Evolutionary conservation across 169 alveolate genomes (phyloP), one percentile per base, ranked within the genome.

Genomic region (Eimeria zaria): DNA sequence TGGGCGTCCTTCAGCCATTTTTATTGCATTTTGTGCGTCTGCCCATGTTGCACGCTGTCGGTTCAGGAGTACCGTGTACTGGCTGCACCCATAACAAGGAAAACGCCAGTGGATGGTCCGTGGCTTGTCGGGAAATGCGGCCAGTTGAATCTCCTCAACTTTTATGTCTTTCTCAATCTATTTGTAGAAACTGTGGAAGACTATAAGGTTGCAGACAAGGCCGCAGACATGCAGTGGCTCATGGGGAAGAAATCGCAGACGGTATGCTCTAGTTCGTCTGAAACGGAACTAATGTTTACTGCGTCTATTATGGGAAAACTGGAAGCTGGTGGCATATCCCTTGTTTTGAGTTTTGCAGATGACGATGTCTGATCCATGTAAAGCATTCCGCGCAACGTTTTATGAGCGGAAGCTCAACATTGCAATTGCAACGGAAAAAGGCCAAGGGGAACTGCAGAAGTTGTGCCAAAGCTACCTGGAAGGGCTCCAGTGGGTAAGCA

Each of bases 401-500:
- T 96, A 96, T 69, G 46, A 60, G 41, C 53, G 41, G 84, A 96
- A 96, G 76, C 90, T 96, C 71, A 89, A 81, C 16, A 74, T 96
- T 83, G 88, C 76, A 11, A n/a, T 76, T 74, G 11, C 14, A 24
- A 84, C 91, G 24, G 87, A 71, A 27, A 97, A 76, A 1, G 97
- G 97, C 44, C 20, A n/a, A 24, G 62, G 48, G 81, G 60, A 27
- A 36, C 83, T 80, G 58, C 62, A 91, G 64, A 53, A 97, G 48
- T 98, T 99, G 95, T 98, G 98, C 91, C 95, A 97, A 67, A 91
- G 98, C 30, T 99, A 98, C 97, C 95, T 99, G 22, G 99, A 99
- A 97, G 99, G 99, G 48, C 97, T 99, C 16, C 98, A 98, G 95
- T 99, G 99, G 99, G 99, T 98, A 20, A 95, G 98, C 95, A 36